Evolutionary conservation across 2,329 filamentous ascomycete genomes (phyloP), one percentile per base, ranked within the genome.

Genomic region (Colletotrichum falcatum): DNA sequence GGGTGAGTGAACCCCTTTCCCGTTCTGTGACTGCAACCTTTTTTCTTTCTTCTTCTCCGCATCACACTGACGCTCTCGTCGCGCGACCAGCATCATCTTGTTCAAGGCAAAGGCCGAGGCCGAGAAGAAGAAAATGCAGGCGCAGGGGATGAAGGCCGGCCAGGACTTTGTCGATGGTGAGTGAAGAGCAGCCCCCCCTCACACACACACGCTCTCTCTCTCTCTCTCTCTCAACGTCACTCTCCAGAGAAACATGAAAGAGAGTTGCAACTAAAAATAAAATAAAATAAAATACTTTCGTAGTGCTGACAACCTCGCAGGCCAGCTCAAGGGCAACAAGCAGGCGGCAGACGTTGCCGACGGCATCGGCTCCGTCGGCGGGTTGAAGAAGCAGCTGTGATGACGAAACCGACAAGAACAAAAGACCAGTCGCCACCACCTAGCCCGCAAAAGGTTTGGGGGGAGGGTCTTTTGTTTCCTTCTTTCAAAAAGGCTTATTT

Each of bases 71-170:
- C 37, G 30, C 42, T n/a, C 26, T 54, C 12, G 26, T 61, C 12
- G 44, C 59, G 75, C 74, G 18, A 9, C 33, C 26, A 71, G 69
- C 1, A 75, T 80, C 30, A 77, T 78, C 63, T 70, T 81, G 61
- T 80, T 83, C 75, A 82, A 83, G 74, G 79, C 80, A 39, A 79
- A 83, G 74, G 81, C 79, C 0, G 77, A 81, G 73, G 80, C 80
- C 9, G 81, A 83, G 73, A 76, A 78, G 49, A 81, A 82, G 73
- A 79, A 80, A 65, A 73, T 81, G 72, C 74, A 82, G 72, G 79
- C 79, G 11, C 72, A 82, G 72, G 81, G 81, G 1, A 54, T 80
- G 73, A 78, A 80, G 70, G 79, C 80, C 59, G 81, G 81, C 23
- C 72, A 81, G 67, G 81, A 82, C 72, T 82, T 82, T 69, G 56